A percentile compares a stretch with the other conserved stretches of the same genome.
These are phyloP conservation scores for Neurospora terricola DNA, from an alignment of 495 filamentous ascomycete genomes.

Conservation along the genomic window DNA sequence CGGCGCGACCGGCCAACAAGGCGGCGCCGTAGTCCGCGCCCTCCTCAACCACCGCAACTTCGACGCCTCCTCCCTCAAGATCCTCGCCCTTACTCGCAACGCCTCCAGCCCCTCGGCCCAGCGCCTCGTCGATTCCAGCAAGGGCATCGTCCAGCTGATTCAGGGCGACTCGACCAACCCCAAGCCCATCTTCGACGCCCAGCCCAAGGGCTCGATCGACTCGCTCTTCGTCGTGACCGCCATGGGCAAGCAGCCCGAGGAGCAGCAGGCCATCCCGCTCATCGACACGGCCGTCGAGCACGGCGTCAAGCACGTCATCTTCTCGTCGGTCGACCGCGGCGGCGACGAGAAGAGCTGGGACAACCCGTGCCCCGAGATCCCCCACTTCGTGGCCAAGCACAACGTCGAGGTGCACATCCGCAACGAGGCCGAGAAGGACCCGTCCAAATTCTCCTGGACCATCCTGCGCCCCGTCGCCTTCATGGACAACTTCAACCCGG, in stretches of 20 bases:
- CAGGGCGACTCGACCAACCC: slow-evolving; percentile 47
- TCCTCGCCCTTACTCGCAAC: slow-evolving; percentile 63
- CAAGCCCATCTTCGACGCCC: slow-evolving; percentile 40
- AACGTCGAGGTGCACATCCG: slow-evolving; percentile 53
- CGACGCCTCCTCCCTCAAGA: slow-evolving; percentile 33
- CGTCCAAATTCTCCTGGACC: slow-evolving; percentile 36
- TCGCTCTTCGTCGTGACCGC: slow-evolving; percentile 43
- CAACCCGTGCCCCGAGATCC: slow-evolving; percentile 45
- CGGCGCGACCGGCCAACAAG: slow-evolving; percentile 67
- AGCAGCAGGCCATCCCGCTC: slow-evolving; percentile 50
- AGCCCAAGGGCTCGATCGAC: slow-evolving; percentile 30
- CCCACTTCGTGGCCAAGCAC: slow-evolving; percentile 57
- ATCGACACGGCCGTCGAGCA: slow-evolving; percentile 46
- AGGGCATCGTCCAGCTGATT: slow-evolving; percentile 38
- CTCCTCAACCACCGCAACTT: slow-evolving; percentile 35
- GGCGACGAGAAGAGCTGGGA: slow-evolving; percentile 41
- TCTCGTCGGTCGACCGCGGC: slow-evolving; percentile 58
- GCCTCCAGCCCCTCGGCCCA: slow-evolving; percentile 41
- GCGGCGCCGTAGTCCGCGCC: slow-evolving; percentile 48
- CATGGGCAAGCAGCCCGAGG: slow-evolving; percentile 34
- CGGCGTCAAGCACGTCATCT: slow-evolving; percentile 47
- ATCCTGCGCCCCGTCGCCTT: slow-evolving; percentile 55
- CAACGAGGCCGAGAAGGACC: slow-evolving; percentile 23
- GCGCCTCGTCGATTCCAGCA: slow-evolving; percentile 30
- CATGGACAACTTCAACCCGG: slow-evolving; percentile 48